Evolutionary conservation across 2,329 filamentous ascomycete species (phyloP).

Genomic region (Madurella fahalii): DNA sequence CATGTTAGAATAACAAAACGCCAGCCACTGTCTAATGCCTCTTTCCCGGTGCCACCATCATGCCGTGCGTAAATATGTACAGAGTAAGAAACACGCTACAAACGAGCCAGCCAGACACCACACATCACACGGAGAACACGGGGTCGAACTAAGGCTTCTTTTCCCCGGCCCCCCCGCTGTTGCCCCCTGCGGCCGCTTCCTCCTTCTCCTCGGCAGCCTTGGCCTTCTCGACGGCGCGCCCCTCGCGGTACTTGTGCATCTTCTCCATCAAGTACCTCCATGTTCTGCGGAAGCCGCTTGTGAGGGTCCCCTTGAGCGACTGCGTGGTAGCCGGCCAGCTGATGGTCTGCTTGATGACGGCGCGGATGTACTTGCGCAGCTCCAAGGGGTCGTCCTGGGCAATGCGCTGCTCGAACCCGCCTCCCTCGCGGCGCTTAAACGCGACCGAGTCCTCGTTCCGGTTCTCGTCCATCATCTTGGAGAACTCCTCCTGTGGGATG

Average conservation of each 20-base stretch:
- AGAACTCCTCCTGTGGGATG: slow-evolving; percentile 79
- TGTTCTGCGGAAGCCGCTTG: slow-evolving; percentile 66
- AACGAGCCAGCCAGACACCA: neutral
- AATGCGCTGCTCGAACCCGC: slow-evolving; percentile 82
- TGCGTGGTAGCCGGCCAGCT: slow-evolving; percentile 89
- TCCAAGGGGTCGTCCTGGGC: slow-evolving; percentile 63
- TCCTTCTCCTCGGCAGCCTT: slow-evolving; percentile 2
- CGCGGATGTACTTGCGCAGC: slow-evolving; percentile 66
- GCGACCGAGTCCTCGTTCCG: slow-evolving; percentile 65
- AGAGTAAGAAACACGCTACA: slow-evolving; percentile 6
- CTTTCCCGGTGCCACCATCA: slow-evolving; percentile 2
- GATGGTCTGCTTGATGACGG: slow-evolving; percentile 81
- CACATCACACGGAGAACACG: neutral
- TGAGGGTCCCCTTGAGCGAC: slow-evolving; percentile 78
- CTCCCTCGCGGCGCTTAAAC: slow-evolving; percentile 71
- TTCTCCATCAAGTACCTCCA: slow-evolving; percentile 82
- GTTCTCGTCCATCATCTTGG: slow-evolving; percentile 74
- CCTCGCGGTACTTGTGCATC: slow-evolving; percentile 58
- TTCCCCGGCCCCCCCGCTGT: neutral
- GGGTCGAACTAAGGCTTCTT: slow-evolving; percentile 9
- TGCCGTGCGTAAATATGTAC: slow-evolving; percentile 13
- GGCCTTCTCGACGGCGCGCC: slow-evolving; percentile 24
- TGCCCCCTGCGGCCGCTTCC: neutral
- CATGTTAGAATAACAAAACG: slow-evolving; percentile 2
- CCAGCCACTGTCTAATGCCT: slow-evolving; percentile 10